phyloP scores from a whole-genome alignment of 257 asterid genomes.

The Jaltomata sinuosa region DNA sequence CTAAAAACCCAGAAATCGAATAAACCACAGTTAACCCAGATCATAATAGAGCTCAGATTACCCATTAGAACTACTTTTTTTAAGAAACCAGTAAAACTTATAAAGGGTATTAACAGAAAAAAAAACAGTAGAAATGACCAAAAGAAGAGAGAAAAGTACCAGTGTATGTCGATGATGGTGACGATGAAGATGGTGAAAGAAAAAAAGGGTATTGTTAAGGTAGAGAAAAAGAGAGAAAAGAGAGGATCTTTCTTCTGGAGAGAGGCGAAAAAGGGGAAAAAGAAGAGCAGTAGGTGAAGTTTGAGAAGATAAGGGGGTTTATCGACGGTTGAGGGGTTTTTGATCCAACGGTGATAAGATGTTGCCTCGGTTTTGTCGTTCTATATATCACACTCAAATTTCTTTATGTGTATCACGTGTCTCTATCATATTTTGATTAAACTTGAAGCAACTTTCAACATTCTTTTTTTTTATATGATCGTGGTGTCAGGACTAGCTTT shows the following conservation, averaged over 20 bases:
- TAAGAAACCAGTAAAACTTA: background rate
- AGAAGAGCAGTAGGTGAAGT: slow-evolving; percentile 13
- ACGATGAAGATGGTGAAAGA: background rate
- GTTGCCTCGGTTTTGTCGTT: slow-evolving; percentile 28
- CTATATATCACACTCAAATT: background rate
- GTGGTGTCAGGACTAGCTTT: too few relatives aligned
- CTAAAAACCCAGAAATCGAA: background rate
- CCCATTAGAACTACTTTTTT: too few relatives aligned
- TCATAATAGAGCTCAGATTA: background rate
- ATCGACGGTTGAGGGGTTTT: slow-evolving; percentile 4
- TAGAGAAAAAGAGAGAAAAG: slow-evolving; percentile 7
- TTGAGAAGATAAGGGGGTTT: slow-evolving; percentile 43
- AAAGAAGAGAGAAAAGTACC: background rate
- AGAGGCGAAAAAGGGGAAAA: slow-evolving; percentile 1
- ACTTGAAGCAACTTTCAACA: background rate
- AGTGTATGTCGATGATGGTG: background rate
- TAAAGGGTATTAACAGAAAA: background rate
- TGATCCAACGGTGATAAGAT: slow-evolving; percentile 22
- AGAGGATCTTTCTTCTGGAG: slow-evolving; percentile 12
- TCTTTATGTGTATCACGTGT: background rate
- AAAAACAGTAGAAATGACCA: background rate
- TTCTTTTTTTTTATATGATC: too few relatives aligned
- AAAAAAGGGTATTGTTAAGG: background rate
- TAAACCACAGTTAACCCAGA: background rate
- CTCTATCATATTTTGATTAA: background rate